phyloP scores from a whole-genome alignment of 805 yeast genomes.

The Groenewaldozyma salmanticensis region DNA sequence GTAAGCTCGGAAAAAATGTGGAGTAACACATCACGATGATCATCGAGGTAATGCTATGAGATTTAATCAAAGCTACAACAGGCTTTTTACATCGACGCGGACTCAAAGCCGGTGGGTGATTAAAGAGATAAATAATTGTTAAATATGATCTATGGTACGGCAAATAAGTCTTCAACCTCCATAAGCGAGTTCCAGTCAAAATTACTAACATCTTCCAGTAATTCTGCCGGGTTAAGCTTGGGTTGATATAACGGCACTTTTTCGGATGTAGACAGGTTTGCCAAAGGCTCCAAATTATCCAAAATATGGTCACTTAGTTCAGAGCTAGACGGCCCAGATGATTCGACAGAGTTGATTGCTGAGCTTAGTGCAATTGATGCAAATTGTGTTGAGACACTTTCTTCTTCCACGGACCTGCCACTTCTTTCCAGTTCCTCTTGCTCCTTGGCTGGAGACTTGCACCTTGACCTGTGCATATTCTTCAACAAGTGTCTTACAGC shows the following conservation, averaged over 20 bases:
- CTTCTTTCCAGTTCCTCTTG: not conserved
- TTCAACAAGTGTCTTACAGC: not conserved
- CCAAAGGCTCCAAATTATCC: not conserved
- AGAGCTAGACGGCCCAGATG: not conserved
- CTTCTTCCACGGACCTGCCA: too few species aligned
- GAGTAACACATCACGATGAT: too few species aligned
- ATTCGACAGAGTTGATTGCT: not conserved
- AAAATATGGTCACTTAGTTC: not conserved
- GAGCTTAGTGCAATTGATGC: not conserved
- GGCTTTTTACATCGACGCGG: too few species aligned
- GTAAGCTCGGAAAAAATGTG: too few species aligned
- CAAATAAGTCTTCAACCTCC: slow-evolving; percentile 2
- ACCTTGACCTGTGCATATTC: too few species aligned
- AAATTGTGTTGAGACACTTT: not conserved
- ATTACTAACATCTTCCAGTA: not conserved
- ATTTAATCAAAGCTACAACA: too few species aligned
- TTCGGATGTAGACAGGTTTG: not conserved
- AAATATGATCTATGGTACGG: too few species aligned
- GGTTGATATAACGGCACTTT: not conserved
- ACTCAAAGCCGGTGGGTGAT: too few species aligned
- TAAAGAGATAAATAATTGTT: too few species aligned
- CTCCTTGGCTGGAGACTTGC: not conserved
- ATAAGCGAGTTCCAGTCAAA: slow-evolving; percentile 4
- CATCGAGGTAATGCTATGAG: too few species aligned
- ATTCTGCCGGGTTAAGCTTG: not conserved